Evolutionary conservation across 208 protist genomes (phyloP), one percentile per base, ranked within the genome.

Genomic region (Leishmania tropica): DNA sequence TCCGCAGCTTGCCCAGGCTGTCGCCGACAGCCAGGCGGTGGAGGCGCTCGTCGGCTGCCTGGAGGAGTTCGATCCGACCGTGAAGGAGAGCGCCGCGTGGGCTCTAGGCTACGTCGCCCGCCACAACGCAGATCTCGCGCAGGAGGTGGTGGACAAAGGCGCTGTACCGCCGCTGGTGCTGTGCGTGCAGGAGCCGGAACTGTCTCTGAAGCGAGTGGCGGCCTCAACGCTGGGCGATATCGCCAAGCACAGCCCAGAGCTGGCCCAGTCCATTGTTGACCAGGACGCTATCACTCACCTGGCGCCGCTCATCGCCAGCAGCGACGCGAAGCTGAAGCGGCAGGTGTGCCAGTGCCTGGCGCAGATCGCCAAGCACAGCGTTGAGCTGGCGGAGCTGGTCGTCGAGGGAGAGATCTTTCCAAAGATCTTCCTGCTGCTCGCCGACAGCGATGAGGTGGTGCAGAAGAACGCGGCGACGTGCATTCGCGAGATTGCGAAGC

Each of bases 331-430:
- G 85, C 95, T 99, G 48, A 99, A 99, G 93, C 93, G 98, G 13
- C 98, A 99, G 89, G 94, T 96, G 78, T 98, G 94, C 81, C 90
- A 98, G 78, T 99, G 96, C 83, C 95, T 99, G 37, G 95, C 97
- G 60, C 98, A 99, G 90, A 98, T 99, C 70, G 97, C 99, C 13
- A 99, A 99, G 89, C 99, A 99, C 94, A 98, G 92, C 80, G 97
- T 99, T 40, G 98, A 99, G 89, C 93, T 99, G 21, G 99, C 99
- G 17, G 99, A 99, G 92, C 87, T 99, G 51, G 97, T 99, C n/a
- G 98, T 99, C 31, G 99, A 99, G 89, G 98, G 96, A 15, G 98
- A 99, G 85, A 99, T 99, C 83, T 99, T 99, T 87, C 99, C 99
- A 6, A 94, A 98, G 80, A 98, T 99, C 64, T 98, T 99, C 80